Percentiles rank a stretch among this genome's conserved stretches.
phyloP scores from a whole-genome alignment of 2,329 filamentous ascomycete species.

The Byssoonygena ceratinophila region DNA sequence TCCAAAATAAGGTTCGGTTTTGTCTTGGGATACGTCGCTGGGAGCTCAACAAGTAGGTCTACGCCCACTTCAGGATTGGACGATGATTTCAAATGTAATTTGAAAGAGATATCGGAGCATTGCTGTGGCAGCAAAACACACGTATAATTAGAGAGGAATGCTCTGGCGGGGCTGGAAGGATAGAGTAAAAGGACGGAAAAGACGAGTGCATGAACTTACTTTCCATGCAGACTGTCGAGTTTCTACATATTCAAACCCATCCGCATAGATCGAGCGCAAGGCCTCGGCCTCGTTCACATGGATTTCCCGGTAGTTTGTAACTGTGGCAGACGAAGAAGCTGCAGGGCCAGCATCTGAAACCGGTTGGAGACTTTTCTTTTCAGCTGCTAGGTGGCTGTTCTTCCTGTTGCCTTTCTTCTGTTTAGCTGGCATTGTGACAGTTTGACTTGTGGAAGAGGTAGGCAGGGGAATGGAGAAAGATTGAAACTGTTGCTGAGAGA shows the following conservation, averaged over 20 bases:
- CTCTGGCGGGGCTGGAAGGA: background rate
- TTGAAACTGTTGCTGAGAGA: constrained; percentile 23
- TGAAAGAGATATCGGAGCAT: constrained; percentile 68
- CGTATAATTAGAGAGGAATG: constrained; percentile 12
- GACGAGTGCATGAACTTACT: constrained; percentile 39
- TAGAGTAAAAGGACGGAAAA: background rate
- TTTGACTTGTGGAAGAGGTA: constrained; percentile 24
- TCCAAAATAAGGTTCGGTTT: constrained; percentile 62
- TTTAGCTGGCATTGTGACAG: constrained; percentile 35
- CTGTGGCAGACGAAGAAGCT: constrained; percentile 27
- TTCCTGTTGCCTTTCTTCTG: constrained; percentile 33
- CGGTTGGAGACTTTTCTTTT: constrained; percentile 28
- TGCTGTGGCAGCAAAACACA: constrained; percentile 41
- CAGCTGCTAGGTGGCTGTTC: constrained; percentile 27
- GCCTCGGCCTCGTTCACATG: constrained; percentile 83
- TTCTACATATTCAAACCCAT: constrained; percentile 70
- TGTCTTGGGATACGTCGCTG: constrained; percentile 83
- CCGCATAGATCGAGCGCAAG: constrained; percentile 75
- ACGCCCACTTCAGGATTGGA: constrained; percentile 62
- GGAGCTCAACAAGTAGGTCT: constrained; percentile 67
- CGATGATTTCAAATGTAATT: constrained; percentile 63
- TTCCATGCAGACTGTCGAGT: constrained; percentile 70
- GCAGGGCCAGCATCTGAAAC: constrained; percentile 25
- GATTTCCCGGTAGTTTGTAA: constrained; percentile 64
- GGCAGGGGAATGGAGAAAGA: constrained; percentile 21